Base-by-base conservation (phyloP, 805 yeast genomes). In the Danielia oregonensis region DNA sequence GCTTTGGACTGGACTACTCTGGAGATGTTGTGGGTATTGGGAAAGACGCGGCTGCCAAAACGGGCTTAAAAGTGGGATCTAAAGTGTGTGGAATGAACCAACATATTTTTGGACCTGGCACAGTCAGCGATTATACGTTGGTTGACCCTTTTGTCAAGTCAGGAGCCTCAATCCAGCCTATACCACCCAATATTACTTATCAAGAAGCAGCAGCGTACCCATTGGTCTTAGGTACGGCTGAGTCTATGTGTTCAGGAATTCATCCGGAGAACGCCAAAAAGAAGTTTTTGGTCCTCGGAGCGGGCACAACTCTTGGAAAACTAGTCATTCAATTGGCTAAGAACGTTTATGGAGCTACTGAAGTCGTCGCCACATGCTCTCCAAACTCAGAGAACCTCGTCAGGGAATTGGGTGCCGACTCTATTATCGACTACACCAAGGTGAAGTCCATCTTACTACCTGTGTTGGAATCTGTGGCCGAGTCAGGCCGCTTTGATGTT, bases 171-270 rank as follows among this genome's bases (percentile, higher is more conserved):
- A 63, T 62, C 30, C 70, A 71, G 30, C 32, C 32, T 24, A 82
- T 86, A 11, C 65, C 68, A 3, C 53, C 55, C 4, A 63, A 61
- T 17, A 40, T 83, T 29, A 46, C 72, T 2, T 55, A 65, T 36
- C 72, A 61, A 24, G 74, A 78, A 46, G 86, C 89, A 31, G 82
- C 84, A 2, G 72, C 86, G 1, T 72, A 74, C 59, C 83, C 86
- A 0, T 57, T 81, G 43, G 80, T 76, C 0, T 76, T 72, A 44
- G 76, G 78, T 13, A 81, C 94, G 3, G 89, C 91, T 0, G 68
- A 51, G 43, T 52, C 63, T 31, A 51, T 68, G 32, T 53, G 72
- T 19, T 51, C 53, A 6, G 33, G 39, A 17, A 52, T 53, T 3
- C 16, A 26, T 10, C 63, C 57, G 22, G 58, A 74, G 14, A 63